Conservation (phyloP, 1,139 yeast species). For the Suhomyces wounanorum region DNA sequence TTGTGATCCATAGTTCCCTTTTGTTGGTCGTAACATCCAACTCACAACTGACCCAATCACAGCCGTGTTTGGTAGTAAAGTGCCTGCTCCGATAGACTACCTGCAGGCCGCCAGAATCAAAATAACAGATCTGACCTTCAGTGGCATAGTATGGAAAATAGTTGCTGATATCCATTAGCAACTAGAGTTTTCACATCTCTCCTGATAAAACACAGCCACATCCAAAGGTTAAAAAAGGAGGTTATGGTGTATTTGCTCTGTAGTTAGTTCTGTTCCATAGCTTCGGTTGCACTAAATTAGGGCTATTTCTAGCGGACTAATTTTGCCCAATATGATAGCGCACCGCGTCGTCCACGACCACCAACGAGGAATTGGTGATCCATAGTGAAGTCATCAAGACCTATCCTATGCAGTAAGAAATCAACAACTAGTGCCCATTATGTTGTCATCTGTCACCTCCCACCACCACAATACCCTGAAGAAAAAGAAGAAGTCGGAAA, state of each 20-base stretch:
- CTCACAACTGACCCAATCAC: not conserved
- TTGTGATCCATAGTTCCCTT: not conserved
- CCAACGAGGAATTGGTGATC: not conserved
- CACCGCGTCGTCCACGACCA: slow-evolving; percentile 4
- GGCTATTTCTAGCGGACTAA: not conserved
- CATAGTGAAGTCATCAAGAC: not conserved
- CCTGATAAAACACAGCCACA: too few species aligned
- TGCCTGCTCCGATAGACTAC: not conserved
- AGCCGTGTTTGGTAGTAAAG: not conserved
- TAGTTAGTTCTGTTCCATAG: not conserved
- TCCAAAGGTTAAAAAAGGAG: too few species aligned
- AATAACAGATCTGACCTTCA: too few species aligned
- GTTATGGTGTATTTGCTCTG: too few species aligned
- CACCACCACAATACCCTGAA: not conserved
- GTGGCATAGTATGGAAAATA: too few species aligned
- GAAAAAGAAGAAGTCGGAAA: not conserved
- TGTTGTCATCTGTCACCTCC: not conserved
- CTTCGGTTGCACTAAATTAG: not conserved
- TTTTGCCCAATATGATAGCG: slow-evolving; percentile 1
- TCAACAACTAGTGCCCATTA: not conserved
- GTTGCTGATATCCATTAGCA: too few species aligned
- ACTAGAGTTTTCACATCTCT: too few species aligned
- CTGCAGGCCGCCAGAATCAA: not conserved
- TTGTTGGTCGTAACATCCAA: too few species aligned
- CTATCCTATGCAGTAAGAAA: not conserved